Evolutionary conservation across 106 monocot species (phyloP).

Genomic region (Ottelia alismoides): DNA sequence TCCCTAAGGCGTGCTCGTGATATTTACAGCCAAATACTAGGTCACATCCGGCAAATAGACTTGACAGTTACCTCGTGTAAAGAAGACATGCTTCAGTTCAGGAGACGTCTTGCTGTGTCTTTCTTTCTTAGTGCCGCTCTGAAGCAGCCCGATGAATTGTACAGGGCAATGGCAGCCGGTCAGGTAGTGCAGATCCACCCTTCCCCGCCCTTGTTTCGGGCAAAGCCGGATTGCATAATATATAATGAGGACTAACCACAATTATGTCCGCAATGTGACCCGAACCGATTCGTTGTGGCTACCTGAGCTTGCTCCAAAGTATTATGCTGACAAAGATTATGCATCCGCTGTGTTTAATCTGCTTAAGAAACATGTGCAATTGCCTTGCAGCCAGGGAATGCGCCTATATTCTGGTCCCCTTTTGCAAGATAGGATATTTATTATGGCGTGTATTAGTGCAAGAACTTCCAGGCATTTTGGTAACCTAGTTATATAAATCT

Average conservation of each 20-base stretch:
- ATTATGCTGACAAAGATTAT: too few species aligned
- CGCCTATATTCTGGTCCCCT: too few species aligned
- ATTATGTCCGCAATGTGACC: slow-evolving; percentile 66
- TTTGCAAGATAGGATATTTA: too few species aligned
- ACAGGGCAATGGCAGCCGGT: slow-evolving; percentile 59
- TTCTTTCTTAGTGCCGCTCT: slow-evolving; percentile 93
- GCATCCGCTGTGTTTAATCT: too few species aligned
- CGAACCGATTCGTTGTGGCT: slow-evolving; percentile 77
- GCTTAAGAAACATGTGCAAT: too few species aligned
- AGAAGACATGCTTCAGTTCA: slow-evolving; percentile 75
- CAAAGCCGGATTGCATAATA: slow-evolving; percentile 70
- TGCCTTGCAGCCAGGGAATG: too few species aligned
- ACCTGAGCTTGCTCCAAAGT: slow-evolving; percentile 75
- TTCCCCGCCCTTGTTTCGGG: slow-evolving; percentile 58
- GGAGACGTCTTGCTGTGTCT: slow-evolving; percentile 70
- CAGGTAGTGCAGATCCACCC: slow-evolving; percentile 90
- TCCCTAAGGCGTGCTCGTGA: slow-evolving; percentile 76
- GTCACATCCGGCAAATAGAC: slow-evolving; percentile 68
- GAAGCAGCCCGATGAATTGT: slow-evolving; percentile 81
- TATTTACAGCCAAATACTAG: slow-evolving; percentile 79
- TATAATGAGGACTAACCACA: slow-evolving; percentile 85
- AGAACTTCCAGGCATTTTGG: too few species aligned
- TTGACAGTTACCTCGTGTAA: slow-evolving; percentile 60
- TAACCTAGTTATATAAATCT: too few species aligned
- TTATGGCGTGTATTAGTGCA: too few species aligned